These are phyloP conservation scores for Teratosphaeria gauchensis DNA, from an alignment of 2,329 filamentous ascomycete genomes.

Conservation along the genomic window DNA sequence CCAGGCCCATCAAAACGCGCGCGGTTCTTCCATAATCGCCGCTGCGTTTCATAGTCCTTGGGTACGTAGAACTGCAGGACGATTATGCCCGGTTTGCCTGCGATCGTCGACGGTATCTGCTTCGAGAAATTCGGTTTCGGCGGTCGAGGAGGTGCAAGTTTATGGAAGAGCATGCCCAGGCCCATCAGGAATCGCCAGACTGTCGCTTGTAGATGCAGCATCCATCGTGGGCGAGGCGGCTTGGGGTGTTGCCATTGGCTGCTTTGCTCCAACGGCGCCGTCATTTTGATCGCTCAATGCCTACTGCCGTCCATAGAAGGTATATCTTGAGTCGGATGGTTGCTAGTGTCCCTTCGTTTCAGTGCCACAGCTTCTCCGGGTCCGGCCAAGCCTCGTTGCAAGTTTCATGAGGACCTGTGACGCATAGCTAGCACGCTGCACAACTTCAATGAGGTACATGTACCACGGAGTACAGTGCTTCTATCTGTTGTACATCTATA, in stretches of 20 bases:
- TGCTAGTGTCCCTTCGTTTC: not conserved
- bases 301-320: not conserved
- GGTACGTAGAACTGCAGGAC: conserved; percentile 54
- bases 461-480: not conserved
- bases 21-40: conserved; percentile 23
- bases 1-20: conserved; percentile 3
- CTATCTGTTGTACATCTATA: not conserved
- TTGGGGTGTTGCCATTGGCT: conserved; percentile 7
- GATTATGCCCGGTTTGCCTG: conserved; percentile 37
- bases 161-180: conserved; percentile 60
- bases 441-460: not conserved
- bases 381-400: not conserved
- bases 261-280: not conserved
- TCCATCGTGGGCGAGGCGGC: conserved; percentile 41
- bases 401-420: not conserved
- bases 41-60: conserved; percentile 36
- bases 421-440: not conserved
- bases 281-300: not conserved
- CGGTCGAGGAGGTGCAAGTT: conserved; percentile 50
- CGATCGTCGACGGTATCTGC: conserved; percentile 43
- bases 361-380: not conserved
- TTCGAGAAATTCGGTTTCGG: conserved; percentile 51
- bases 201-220: conserved; percentile 52
- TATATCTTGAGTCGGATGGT: not conserved
- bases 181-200: conserved; percentile 60